Evolutionary conservation across 257 asterid species (phyloP).

Genomic region (Scutellaria galericulata): DNA sequence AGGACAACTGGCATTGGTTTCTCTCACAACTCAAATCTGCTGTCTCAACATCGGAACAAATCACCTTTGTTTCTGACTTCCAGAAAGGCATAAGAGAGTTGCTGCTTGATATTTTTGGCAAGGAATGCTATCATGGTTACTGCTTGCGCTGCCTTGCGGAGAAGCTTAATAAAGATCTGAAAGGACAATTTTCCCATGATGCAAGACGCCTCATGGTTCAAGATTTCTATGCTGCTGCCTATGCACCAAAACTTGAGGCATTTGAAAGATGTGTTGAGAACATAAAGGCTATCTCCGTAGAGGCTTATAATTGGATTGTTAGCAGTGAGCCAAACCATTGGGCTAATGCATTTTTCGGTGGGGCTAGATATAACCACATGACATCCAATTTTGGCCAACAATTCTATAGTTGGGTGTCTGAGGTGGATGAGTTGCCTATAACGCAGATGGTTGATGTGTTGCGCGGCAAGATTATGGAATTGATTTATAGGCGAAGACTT

Average conservation of each 20-base stretch:
- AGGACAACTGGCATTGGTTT: slow-evolving; percentile 97
- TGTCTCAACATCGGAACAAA: slow-evolving; percentile 67
- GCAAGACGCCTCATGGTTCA: slow-evolving; percentile 97
- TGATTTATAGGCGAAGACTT: slow-evolving; percentile 71
- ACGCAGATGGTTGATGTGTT: slow-evolving; percentile 96
- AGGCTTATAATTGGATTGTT: slow-evolving; percentile 89
- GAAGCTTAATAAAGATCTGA: slow-evolving; percentile 86
- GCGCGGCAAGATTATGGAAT: slow-evolving; percentile 93
- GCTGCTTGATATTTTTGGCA: slow-evolving; percentile 69
- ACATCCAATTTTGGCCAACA: slow-evolving; percentile 88
- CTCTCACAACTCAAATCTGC: slow-evolving; percentile 79
- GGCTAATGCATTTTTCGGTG: slow-evolving; percentile 84
- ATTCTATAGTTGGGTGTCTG: slow-evolving; percentile 92
- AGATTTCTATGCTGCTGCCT: slow-evolving; percentile 92
- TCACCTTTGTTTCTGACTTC: slow-evolving; percentile 90
- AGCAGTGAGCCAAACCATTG: slow-evolving; percentile 87
- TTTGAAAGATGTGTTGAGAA: slow-evolving; percentile 72
- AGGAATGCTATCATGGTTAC: slow-evolving; percentile 85
- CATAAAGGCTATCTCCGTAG: slow-evolving; percentile 91
- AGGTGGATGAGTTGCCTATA: slow-evolving; percentile 93
- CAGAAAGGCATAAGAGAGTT: slow-evolving; percentile 86
- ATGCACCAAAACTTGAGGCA: slow-evolving; percentile 71
- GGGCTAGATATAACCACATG: slow-evolving; percentile 89
- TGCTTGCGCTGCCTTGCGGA: slow-evolving; percentile 93
- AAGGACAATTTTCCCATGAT: slow-evolving; percentile 95